Evolutionary conservation across 345 rosid genomes (phyloP), one percentile per base, ranked within the genome.

Genomic region (Eutrema heterophyllum): DNA sequence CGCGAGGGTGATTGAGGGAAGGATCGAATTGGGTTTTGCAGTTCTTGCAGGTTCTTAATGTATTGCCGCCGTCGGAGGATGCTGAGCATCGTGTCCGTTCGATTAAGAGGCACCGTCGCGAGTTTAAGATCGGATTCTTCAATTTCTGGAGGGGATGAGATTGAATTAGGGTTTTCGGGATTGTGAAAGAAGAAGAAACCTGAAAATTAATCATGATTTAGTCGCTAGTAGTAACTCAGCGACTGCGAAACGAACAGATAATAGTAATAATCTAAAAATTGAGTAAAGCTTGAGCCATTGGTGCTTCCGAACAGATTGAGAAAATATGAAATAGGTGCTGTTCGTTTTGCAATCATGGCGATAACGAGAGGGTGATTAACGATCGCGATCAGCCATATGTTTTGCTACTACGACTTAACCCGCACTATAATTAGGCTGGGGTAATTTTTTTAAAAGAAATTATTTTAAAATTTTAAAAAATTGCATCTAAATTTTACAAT

Each of bases 11-110:
- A 69, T 94, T 94, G 69, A 82, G 83, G 56, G 81, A 79, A 78
- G 90, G 92, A 73, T 93, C 90, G 83, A 91, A 93, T 46, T 88
- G 98, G 85, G 86, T 79, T 83, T 94, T 94, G 91, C 97, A 93
- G 44, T 83, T 86, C 87, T 84, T 88, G 83, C 98, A 91, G n/a
- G 98, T 93, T 80, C 84, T 83, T 39, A 81, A 80, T 51, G 48
- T 67, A 21, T 35, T 52, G 78, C 13, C 4, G 10, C 60, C 30
- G 39, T 38, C 36, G 5, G 76, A 61, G 4, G 74, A 55, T 46
- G 64, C 55, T 24, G 14, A 5, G 51, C 79, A 69, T 55, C 54
- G 68, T 29, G 41, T 58, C 38, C 39, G 33, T 13, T 56, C 5
- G 6, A n/a, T 18, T 30, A 45, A 48, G 71, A 67, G 75, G 58